Evolutionary conservation across 2,329 filamentous ascomycete genomes (phyloP), one percentile per base, ranked within the genome.

Genomic region (Fusarium xyrophilum): DNA sequence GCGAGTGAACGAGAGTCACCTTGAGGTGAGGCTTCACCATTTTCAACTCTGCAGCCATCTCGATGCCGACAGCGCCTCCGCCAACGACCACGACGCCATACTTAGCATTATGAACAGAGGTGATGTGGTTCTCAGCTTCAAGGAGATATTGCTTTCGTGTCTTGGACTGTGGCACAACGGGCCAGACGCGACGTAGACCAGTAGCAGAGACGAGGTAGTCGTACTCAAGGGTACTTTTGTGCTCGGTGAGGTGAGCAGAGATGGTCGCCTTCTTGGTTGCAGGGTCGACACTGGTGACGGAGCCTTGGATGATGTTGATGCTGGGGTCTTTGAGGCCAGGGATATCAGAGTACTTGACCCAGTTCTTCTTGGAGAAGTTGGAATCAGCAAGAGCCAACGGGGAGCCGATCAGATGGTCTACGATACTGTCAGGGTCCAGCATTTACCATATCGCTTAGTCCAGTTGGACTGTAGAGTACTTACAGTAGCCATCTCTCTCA

Each of bases 401-500:
- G 0, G 89, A 88, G 51, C 91, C 91, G 72, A 95, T 93, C 28
- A 92, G 78, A 77, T 95, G 92, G 77, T 88, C 91, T 93, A 62
- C 21, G 44, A 23, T 17, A 32, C 25, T 21, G 40, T 73, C 12
- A 72, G 69, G 21, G 13, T 48, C 32, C 23, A 14, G 27, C 3
- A 6, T 17, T 44, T 28, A 23, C 40, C 46, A 19, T n/a, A 14
- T 27, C 17, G 15, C 12, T 23, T 25, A 12, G 27, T 6, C 13
- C 5, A 28, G n/a, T 27, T 33, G 44, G 42, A 23, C 32, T 15
- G 14, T 8, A 9, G 21, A 10, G 68, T 11, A 79, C 89, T 72
- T 82, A 93, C 91, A 93, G 76, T 88, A 93, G n/a, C 92, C 92
- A 81, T 94, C 91, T n/a, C 90, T 83, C 77, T 93, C 90, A 72